Evolutionary conservation across 1,139 yeast species (phyloP).

Genomic region (Lodderomyces elongisporus): DNA sequence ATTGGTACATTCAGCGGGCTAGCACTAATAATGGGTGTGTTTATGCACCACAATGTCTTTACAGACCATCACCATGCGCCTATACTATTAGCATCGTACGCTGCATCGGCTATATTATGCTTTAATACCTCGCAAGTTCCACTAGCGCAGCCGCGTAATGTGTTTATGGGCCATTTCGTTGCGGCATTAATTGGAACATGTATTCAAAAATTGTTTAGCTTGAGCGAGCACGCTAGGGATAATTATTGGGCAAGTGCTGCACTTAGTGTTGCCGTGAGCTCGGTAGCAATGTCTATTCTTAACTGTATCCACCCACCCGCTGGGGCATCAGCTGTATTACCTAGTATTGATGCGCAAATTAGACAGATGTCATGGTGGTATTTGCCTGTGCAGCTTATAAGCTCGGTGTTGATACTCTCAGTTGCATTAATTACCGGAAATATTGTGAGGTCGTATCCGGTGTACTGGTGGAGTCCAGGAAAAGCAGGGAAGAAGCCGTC

Average conservation of each 20-base stretch:
- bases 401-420: constrained; percentile 44
- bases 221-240: constrained; percentile 33
- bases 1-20: constrained; percentile 51
- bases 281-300: constrained; percentile 52
- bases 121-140: constrained; percentile 57
- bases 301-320: constrained; percentile 72
- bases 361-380: constrained; percentile 64
- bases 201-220: constrained; percentile 49
- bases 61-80: constrained; percentile 40
- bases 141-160: constrained; percentile 62
- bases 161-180: constrained; percentile 53
- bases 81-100: constrained; percentile 56
- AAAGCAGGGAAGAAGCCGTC: background rate
- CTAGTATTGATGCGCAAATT: constrained; percentile 45
- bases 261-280: constrained; percentile 51
- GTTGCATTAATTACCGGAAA: constrained; percentile 58
- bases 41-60: constrained; percentile 41
- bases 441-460: constrained; percentile 50
- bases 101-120: constrained; percentile 61
- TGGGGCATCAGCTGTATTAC: constrained; percentile 66
- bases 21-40: constrained; percentile 46
- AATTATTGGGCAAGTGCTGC: constrained; percentile 62
- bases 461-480: constrained; percentile 58
- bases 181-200: constrained; percentile 53
- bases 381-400: constrained; percentile 52